Evolutionary conservation across 2,329 filamentous ascomycete genomes (phyloP), one percentile per base, ranked within the genome.

Genomic region (Capronia americana): DNA sequence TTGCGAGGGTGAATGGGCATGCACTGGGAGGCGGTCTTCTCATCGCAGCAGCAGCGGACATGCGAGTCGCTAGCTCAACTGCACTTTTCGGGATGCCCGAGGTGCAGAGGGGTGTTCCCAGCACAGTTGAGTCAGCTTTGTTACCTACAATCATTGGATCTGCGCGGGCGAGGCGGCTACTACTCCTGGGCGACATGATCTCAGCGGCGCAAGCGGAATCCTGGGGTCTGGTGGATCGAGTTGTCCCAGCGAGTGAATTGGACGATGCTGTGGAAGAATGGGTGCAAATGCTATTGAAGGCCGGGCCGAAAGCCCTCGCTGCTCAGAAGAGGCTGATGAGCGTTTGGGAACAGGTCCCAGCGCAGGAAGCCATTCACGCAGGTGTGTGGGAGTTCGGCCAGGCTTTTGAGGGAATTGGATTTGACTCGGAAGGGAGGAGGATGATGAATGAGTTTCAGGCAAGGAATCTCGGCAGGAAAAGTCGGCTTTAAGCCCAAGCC

Each of bases 51-150:
- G 71, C 76, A 8, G 79, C 78, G 57, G 79, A 80, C 68, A 65
- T 80, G 46, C 72, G 77, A 20, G 71, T 80, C 32, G 77, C 77
- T 1, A 77, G 74, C 11, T 59, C 63, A 50, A 64, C 67, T 23
- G 75, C 75, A 8, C 68, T 72, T 3, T 78, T 80, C 67, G 78
- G 74, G 1, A 80, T 80, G 78, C 78, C 79, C 0, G 78, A 80
- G 68, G 77, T 79, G 12, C 71, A 68, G 34, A 71, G 80, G 14
- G 78, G 78, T 0, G 75, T 80, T 3, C 78, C 78, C 2, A 77
- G 75, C 38, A 78, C 80, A 1, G 76, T 80, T 23, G 77, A 80
- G 71, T 77, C 78, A 6, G 77, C 77, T 3, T 64, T 79, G 6
- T 66, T 80, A 12, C 77, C 78, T 17, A 73, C 74, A 1, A 67